Evolutionary conservation across 345 rosid species (phyloP), one percentile per base, ranked within the genome.

Genomic region (Corymbia maculata): DNA sequence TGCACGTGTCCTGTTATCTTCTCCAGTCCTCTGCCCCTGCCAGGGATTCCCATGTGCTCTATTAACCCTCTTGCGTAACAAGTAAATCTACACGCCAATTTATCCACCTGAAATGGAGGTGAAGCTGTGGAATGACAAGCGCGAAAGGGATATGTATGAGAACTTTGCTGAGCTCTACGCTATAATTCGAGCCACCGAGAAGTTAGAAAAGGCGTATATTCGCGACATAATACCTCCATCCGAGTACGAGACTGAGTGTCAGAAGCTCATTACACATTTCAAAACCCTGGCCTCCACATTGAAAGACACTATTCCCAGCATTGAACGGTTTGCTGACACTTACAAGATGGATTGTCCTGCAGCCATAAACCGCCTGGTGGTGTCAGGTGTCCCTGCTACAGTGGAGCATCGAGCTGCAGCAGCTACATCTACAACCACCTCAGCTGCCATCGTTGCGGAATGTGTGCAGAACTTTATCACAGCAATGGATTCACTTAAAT

Each of bases 1-100:
- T 94, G 99, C 98, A 93, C 99, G 99, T 97, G 98, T 91, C 99
- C 99, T 98, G 87, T 95, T 93, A 95, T 93, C 99, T 97, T 95
- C 98, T 96, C 98, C 99, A 95, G 88, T 92, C 92, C 88, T 91
- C 90, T 88, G 14, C 79, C 79, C 42, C 57, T 80, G 50, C 52
- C 68, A 80, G 79, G 64, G 61, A 13, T 45, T 49, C 75, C 49
- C 88, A 50, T 19, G n/a, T 32, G 51, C 87, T 87, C 86, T 66
- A 26, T 68, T 53, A 28, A 64, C 53, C 19, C 50, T 55, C 26
- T 51, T 59, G 47, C 44, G 14, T 64, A 50, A 52, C 24, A 2
- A 75, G 49, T 42, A 19, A 75, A 75, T 42, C 82, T 5, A 26
- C 1, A 2, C 1, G 2, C 49, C 49, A 6, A 75, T 19, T 22